Evolutionary conservation across 257 asterid genomes (phyloP).

Genomic region (Nicotiana benthamiana): DNA sequence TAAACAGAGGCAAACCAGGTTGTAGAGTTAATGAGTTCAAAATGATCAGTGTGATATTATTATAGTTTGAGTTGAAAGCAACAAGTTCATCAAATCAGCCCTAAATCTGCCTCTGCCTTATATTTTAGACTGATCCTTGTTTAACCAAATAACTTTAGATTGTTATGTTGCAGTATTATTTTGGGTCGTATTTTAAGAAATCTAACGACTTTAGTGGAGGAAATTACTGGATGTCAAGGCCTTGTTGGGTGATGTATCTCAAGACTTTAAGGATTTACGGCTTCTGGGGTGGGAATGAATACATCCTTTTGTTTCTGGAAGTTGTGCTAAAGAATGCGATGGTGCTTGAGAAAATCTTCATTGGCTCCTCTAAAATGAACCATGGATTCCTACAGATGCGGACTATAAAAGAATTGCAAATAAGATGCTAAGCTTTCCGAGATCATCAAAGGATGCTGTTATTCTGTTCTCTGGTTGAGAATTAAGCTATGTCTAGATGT

Average conservation of each 20-base stretch:
- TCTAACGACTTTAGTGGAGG: background rate
- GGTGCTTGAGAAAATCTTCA: background rate
- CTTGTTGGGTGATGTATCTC: slow-evolving; percentile 7
- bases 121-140: background rate
- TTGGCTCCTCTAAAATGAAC: background rate
- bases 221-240: slow-evolving; percentile 1
- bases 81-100: background rate
- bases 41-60: too few species aligned
- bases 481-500: background rate
- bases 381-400: too few species aligned
- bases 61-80: background rate
- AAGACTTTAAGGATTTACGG: background rate
- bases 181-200: background rate
- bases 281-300: too few species aligned
- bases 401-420: background rate
- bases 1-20: too few species aligned
- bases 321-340: background rate
- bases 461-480: background rate
- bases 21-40: too few species aligned
- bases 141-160: background rate
- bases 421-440: background rate
- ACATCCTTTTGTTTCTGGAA: background rate
- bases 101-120: background rate
- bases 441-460: slow-evolving; percentile 4
- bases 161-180: background rate